Base-by-base conservation (phyloP, 257 asterid genomes). In the Perilla frutescens region DNA sequence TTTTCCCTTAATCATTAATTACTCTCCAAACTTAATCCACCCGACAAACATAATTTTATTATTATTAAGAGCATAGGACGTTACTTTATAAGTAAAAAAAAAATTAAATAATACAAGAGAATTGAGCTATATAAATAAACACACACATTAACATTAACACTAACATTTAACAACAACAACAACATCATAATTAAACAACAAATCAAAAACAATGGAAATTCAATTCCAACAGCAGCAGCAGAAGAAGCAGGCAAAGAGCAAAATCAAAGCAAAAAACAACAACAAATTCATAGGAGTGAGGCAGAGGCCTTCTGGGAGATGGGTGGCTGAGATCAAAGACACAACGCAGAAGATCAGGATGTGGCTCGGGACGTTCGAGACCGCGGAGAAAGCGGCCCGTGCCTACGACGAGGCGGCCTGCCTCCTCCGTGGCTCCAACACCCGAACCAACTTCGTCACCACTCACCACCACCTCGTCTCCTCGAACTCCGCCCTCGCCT, bases 311-410 rank as follows among this genome's bases (percentile, higher is more conserved):
- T 89, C 96, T 0, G 96, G 96, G 47, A 82, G 90, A 54, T 89
- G 92, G 92, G 92, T 85, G 7, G 92, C 92, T 2, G 92, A 89
- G 87, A 89, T 89, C 59, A 87, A 89, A 68, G 96, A 85, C 83
- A 85, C 89, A 5, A 89, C 89, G 2, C 87, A 87, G 73, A 89
- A 87, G 74, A 87, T 89, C 47, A 66, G 96, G 76, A 85, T 89
- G 92, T 89, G 92, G 92, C 89, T 89, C 6, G 96, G 91, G 5
- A 87, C 92, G 2, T 89, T 84, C 9, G 86, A 85, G 62, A 87
- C 87, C 1, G 89, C 89, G 0, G 90, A 89, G 61, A 89, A 82
- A 60, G 91, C 92, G 5, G 89, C 96, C 6, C 89, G 88, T 47
- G 96, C 93, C 31, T 85, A 89, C 6, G 96, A 87, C 31, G 84